A percentile compares a stretch with the other conserved stretches of the same genome.
Conservation (phyloP, 2,329 filamentous ascomycete species). For the Amesomyces nigricolor region DNA sequence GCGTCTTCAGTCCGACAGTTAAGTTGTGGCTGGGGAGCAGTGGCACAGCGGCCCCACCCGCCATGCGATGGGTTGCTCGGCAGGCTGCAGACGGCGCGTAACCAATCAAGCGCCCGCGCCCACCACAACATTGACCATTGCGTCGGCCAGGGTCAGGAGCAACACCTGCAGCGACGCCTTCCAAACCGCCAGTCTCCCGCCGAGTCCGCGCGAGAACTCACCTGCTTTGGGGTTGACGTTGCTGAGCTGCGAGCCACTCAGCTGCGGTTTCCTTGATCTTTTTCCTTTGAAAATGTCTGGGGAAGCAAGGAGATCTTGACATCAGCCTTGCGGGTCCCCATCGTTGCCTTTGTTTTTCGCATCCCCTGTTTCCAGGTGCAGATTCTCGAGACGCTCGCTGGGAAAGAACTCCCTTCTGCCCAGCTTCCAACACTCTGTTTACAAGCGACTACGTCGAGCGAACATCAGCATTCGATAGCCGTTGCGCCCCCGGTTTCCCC, state of each 20-base stretch:
- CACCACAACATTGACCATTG: constrained; percentile 37
- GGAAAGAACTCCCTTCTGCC: background rate
- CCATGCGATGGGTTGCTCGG: constrained; percentile 31
- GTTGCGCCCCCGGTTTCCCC: constrained; percentile 6
- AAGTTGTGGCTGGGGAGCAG: constrained; percentile 14
- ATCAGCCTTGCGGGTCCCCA: constrained; percentile 19
- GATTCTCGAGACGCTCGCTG: background rate
- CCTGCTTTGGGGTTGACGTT: constrained; percentile 6
- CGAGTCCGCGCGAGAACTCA: constrained; percentile 6
- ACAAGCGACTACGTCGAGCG: constrained; percentile 5
- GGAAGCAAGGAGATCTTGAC: constrained; percentile 15
- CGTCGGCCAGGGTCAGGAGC: constrained; percentile 28
- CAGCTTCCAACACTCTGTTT: constrained; percentile 1
- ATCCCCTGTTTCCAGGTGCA: constrained; percentile 1
- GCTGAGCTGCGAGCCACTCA: constrained; percentile 7
- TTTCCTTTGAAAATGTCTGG: constrained; percentile 15
- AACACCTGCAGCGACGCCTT: constrained; percentile 19
- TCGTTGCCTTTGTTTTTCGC: constrained; percentile 21
- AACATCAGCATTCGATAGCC: constrained; percentile 13
- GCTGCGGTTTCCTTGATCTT: constrained; percentile 9
- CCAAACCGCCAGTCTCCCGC: constrained; percentile 13
- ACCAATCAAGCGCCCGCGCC: constrained; percentile 36
- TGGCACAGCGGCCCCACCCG: background rate
- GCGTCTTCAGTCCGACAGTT: background rate
- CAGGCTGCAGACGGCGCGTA: constrained; percentile 26